phyloP scores from a whole-genome alignment of 2,329 filamentous ascomycete genomes.

The Pestalotiopsis sp. region DNA sequence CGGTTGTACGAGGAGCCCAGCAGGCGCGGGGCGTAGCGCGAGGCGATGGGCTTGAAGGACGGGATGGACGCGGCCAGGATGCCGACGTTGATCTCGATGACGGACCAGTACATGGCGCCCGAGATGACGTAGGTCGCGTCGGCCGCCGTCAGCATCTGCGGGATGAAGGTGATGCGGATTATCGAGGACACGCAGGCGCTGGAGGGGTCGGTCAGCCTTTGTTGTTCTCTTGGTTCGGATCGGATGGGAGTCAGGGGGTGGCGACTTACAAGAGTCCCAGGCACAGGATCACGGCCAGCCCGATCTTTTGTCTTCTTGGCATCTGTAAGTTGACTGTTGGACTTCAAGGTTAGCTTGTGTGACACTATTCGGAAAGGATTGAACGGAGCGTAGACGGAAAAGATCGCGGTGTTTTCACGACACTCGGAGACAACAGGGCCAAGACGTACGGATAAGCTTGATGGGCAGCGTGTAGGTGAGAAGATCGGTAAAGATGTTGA shows the following conservation, averaged over 20 bases:
- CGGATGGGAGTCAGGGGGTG: background rate
- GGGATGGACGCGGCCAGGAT: slow-evolving; percentile 39
- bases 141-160: slow-evolving; percentile 38
- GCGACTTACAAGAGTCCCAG: slow-evolving; percentile 42
- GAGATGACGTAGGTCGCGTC: slow-evolving; percentile 38
- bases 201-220: background rate
- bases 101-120: slow-evolving; percentile 43
- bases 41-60: slow-evolving; percentile 34
- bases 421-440: background rate
- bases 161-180: slow-evolving; percentile 47
- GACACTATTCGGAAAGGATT: background rate
- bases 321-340: slow-evolving; percentile 38
- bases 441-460: slow-evolving; percentile 33
- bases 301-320: slow-evolving; percentile 45
- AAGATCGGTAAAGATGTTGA: slow-evolving; percentile 49
- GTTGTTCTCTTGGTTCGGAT: background rate
- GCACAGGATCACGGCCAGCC: slow-evolving; percentile 42
- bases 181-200: slow-evolving; percentile 49
- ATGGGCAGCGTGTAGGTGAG: slow-evolving; percentile 47
- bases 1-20: slow-evolving; percentile 26
- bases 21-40: slow-evolving; percentile 41
- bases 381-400: too few species aligned
- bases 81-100: slow-evolving; percentile 37
- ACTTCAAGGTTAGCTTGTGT: background rate
- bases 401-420: too few species aligned